Base-by-base conservation (phyloP, 805 yeast genomes). In the Cyberlindnera americana region DNA sequence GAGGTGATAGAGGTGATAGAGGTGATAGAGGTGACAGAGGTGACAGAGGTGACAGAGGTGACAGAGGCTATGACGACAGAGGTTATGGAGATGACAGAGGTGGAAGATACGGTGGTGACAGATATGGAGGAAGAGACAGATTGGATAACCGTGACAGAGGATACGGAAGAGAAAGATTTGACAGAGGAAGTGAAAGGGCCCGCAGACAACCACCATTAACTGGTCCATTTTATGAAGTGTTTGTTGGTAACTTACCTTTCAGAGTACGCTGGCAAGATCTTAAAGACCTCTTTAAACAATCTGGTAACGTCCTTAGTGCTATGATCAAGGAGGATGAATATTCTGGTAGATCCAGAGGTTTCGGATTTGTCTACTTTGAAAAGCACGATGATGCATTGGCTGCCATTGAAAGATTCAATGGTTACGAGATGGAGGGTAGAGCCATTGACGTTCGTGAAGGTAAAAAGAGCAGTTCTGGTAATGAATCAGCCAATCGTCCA, bases 161-260 rank as follows among this genome's bases (percentile, higher is more conserved):
- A 26, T 33, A 9, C 24, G 38, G 37, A 11, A 22, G 32, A 7
- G 43, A 44, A 13, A 41, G 53, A 54, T n/a, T n/a, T n/a, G 16
- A 43, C 16, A 19, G 26, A 22, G 13, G 19, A 18, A 5, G 22
- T 10, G 32, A 29, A 6, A 25, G 27, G n/a, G n/a, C 13, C 27
- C 38, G 38, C n/a, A 35, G 41, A 32, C 43, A 22, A 19, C 52
- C 50, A 3, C 41, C 45, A 9, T 28, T 33, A 14, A 19, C 26
- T 18, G 60, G 53, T 41, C 58, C 46, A 43, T 60, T 33, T 28
- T 61, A 43, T 49, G 90, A 84, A 59, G 70, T 88, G 29, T 86
- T 83, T 61, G 78, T 86, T 30, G 86, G 86, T 23, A 87, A 90
- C 60, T 66, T 90, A 47, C 96, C 98, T 15, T 88, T 73, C 65